Conservation (phyloP, 768 basidiomycete genomes). For the Boletus edulis region DNA sequence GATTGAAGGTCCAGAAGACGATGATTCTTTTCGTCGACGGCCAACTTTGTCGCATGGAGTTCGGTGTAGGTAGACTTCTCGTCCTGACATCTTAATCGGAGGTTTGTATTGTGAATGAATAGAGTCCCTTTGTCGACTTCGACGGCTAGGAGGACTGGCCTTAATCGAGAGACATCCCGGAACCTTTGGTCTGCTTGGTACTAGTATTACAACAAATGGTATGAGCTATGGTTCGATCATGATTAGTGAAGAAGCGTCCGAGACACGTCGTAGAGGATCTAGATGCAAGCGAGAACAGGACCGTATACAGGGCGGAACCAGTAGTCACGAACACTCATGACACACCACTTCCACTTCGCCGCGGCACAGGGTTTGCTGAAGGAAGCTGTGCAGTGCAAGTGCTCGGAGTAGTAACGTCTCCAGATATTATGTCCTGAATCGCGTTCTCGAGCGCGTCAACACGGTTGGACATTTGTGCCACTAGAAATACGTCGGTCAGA, state of each 20-base stretch:
- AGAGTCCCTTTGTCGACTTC: not conserved
- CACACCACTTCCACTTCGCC: conserved; percentile 41
- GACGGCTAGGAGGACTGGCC: not conserved
- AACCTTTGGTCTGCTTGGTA: not conserved
- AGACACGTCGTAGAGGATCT: conserved; percentile 2
- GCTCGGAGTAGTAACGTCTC: conserved; percentile 50
- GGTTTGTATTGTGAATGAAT: not conserved
- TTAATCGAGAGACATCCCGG: not conserved
- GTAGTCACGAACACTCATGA: conserved; percentile 14
- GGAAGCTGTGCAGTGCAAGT: conserved; percentile 54
- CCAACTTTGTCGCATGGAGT: conserved; percentile 5
- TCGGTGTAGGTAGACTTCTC: conserved; percentile 5
- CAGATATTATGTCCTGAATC: conserved; percentile 90
- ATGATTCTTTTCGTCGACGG: conserved; percentile 11
- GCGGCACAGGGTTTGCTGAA: conserved; percentile 33
- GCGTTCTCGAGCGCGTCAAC: conserved; percentile 88
- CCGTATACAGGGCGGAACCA: conserved; percentile 5
- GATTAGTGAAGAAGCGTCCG: conserved; percentile 17
- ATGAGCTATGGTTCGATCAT: conserved; percentile 12
- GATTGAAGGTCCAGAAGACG: conserved; percentile 19
- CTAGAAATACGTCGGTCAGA: conserved; percentile 39
- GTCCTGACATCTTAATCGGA: conserved; percentile 10
- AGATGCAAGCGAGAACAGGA: conserved; percentile 11
- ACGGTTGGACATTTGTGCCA: conserved; percentile 90
- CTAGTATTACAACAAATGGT: conserved; percentile 13